phyloP scores from a whole-genome alignment of 1,139 yeast species.

The Geotrichum armillariae region DNA sequence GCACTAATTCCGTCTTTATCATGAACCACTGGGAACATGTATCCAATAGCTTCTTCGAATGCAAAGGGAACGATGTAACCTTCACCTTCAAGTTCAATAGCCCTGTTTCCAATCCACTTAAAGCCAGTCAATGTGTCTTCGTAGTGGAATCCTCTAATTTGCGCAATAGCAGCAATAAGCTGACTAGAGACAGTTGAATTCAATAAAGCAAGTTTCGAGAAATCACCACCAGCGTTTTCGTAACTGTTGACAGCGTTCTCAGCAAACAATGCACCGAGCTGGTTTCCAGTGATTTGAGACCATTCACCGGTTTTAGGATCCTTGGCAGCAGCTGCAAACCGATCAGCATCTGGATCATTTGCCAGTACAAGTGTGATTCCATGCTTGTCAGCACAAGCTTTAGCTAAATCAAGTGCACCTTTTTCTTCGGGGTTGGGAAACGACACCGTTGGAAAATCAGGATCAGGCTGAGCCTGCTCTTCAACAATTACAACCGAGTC shows the following conservation, averaged over 20 bases:
- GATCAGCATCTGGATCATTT: conserved; percentile 95
- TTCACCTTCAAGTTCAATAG: conserved; percentile 63
- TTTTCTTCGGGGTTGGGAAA: conserved; percentile 97
- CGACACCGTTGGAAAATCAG: conserved; percentile 76
- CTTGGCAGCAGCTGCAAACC: conserved; percentile 72
- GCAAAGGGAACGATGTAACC: conserved; percentile 83
- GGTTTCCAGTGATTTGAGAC: conserved; percentile 88
- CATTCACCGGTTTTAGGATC: conserved; percentile 47
- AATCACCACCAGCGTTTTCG: conserved; percentile 28
- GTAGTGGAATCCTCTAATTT: conserved; percentile 57
- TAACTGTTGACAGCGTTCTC: conserved; percentile 52
- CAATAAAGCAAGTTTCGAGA: conserved; percentile 56
- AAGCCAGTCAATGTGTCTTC: conserved; percentile 91
- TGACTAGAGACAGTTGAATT: conserved; percentile 94
- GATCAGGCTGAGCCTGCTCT: conserved; percentile 75
- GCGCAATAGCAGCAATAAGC: conserved; percentile 70
- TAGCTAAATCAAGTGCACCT: conserved; percentile 82
- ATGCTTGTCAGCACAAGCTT: conserved; percentile 48
- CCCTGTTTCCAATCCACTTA: conserved; percentile 95
- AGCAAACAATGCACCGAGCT: conserved; percentile 84
- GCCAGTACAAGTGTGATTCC: conserved; percentile 66
- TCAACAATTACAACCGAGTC: conserved; percentile 48
- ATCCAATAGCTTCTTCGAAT: conserved; percentile 95
- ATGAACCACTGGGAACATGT: conserved; percentile 81
- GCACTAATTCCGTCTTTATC: conserved; percentile 96